These are phyloP conservation scores for Leccinum sublutescens DNA, from an alignment of 768 basidiomycete genomes.

Conservation along the genomic window DNA sequence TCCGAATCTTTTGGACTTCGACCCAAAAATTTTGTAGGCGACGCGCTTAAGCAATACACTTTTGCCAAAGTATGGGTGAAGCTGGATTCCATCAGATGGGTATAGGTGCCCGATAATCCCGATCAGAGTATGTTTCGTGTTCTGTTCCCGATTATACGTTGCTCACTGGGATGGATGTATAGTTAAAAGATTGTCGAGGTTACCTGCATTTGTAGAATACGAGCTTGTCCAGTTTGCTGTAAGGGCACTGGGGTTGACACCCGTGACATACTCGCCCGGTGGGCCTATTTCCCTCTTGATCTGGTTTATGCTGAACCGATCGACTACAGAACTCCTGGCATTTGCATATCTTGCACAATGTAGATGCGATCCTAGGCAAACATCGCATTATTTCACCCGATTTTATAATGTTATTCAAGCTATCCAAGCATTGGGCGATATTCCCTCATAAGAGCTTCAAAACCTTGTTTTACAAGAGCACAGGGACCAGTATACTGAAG, in stretches of 20 bases:
- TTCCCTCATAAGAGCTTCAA: conserved; percentile 48
- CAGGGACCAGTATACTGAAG: conserved; percentile 59
- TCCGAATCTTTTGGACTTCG: conserved; percentile 7
- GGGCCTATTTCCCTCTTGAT: conserved; percentile 11
- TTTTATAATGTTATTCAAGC: conserved; percentile 50
- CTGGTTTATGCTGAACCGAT: conserved; percentile 4
- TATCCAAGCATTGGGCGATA: conserved; percentile 49
- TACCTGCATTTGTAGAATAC: conserved; percentile 41
- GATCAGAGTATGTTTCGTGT: conserved; percentile 59
- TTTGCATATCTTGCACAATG: conserved; percentile 81
- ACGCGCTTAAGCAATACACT: conserved; percentile 44
- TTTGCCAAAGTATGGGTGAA: conserved; percentile 47
- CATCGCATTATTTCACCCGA: conserved; percentile 60
- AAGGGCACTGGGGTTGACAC: conserved; percentile 61
- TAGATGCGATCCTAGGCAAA: conserved; percentile 71
- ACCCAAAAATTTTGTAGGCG: conserved; percentile 35
- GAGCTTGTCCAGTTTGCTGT: conserved; percentile 41
- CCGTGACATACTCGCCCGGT: conserved; percentile 66
- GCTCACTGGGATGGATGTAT: conserved; percentile 12
- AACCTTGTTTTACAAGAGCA: conserved; percentile 60
- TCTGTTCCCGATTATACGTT: neutral
- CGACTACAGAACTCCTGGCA: conserved; percentile 56
- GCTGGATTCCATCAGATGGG: conserved; percentile 62
- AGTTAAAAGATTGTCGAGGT: conserved; percentile 57
- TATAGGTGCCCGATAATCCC: conserved; percentile 64